Base-by-base conservation (phyloP, 2,329 filamentous ascomycete species). In the Xylaria sp. region DNA sequence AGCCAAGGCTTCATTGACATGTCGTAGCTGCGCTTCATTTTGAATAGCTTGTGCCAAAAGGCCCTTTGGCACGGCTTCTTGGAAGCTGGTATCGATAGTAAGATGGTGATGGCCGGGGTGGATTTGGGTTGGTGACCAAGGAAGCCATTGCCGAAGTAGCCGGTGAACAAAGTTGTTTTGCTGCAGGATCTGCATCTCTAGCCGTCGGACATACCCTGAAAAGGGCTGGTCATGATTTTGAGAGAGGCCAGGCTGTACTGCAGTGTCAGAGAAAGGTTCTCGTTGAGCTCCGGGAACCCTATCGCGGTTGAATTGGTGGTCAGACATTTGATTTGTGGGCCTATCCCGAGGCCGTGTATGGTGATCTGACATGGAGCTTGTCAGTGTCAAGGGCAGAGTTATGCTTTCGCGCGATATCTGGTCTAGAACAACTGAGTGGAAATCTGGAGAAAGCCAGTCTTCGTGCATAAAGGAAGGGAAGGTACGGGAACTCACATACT, bases 31-130 rank as follows among this genome's bases (percentile, higher is more conserved):
- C 1, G 1, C 9, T 0, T 31, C 1, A 3, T 28, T 13, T 9
- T 10, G 59, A 52, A 13, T 0, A 7, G 36, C 58, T 12, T 58
- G 8, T n/a, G 3, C 36, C 2, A 54, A 0, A 18, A 67, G 39
- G 1, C 28, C 52, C 2, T 48, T 62, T 7, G 59, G 2, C 1
- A 67, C 59, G 15, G 62, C 9, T 52, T 46, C 23, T 1, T 58
- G 1, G 2, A 13, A 20, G 20, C 36, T 13, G 7, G n/a, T 13
- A n/a, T 67, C 3, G 18, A 66, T 18, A 33, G 1, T 1, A 20
- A 20, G 2, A 3, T 10, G 9, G 0, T 9, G 0, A 3, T 51
- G 3, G 7, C 28, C 20, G 9, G 18, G 18, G 25, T 23, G 7
- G 23, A 3, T 5, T 1, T 18, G 33, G 5, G 20, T 4, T 39